phyloP scores from a whole-genome alignment of 225 moss, liverwort and hornwort species.

The Thuidium tamariscinum region DNA sequence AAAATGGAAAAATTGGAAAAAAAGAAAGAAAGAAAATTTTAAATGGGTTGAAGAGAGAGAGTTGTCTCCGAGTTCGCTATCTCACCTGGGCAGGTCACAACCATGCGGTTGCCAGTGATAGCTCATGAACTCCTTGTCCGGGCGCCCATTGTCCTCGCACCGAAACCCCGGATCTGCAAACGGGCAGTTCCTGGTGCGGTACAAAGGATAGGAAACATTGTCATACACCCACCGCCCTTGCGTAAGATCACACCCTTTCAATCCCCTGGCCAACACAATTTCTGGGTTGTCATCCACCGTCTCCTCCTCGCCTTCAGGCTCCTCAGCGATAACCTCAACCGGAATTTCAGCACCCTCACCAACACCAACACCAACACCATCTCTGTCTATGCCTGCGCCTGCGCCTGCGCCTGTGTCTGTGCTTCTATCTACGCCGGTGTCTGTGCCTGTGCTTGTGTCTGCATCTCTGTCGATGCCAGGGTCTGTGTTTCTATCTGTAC shows the following conservation, averaged over 20 bases:
- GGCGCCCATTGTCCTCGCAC: slow-evolving; percentile 85
- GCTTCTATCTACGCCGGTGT: background rate
- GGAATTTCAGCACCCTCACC: background rate
- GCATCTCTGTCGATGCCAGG: background rate
- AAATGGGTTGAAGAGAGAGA: background rate
- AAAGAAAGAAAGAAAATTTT: too few relatives aligned
- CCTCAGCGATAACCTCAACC: background rate
- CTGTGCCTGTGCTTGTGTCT: background rate
- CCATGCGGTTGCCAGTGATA: slow-evolving; percentile 76
- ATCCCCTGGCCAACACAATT: background rate
- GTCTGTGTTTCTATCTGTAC: background rate
- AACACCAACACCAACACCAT: too few relatives aligned
- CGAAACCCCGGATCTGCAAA: slow-evolving; percentile 71
- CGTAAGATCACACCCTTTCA: slow-evolving; percentile 21
- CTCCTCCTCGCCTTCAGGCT: background rate
- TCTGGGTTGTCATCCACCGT: background rate
- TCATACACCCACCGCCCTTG: slow-evolving; percentile 69
- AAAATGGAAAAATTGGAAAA: too few relatives aligned
- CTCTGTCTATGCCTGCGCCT: background rate
- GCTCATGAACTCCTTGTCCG: slow-evolving; percentile 63
- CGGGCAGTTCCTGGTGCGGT: slow-evolving; percentile 61
- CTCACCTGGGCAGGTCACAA: slow-evolving; percentile 70
- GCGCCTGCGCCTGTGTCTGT: background rate
- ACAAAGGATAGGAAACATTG: slow-evolving; percentile 56
- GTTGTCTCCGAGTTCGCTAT: background rate